Percentiles rank a stretch among this genome's conserved stretches.
Evolutionary conservation across 495 filamentous ascomycete species (phyloP).

Genomic region (Recurvomyces mirabilis): DNA sequence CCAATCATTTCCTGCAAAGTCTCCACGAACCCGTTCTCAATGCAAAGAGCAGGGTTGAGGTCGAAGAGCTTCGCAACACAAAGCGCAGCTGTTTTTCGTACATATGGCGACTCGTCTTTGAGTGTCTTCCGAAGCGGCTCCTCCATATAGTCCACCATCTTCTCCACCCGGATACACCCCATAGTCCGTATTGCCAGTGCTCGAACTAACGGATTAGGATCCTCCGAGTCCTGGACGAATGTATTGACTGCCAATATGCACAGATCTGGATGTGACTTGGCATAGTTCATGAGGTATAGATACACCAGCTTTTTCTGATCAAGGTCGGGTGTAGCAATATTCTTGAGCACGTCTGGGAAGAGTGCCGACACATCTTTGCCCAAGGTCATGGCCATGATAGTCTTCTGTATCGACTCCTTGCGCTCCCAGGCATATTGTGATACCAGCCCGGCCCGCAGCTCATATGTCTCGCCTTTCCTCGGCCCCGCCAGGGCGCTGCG

Average conservation of each 20-base stretch:
- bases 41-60: slow-evolving; percentile 76
- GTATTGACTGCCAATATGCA: slow-evolving; percentile 99
- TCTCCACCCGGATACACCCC: slow-evolving; percentile 97
- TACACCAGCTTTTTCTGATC: slow-evolving; percentile 99
- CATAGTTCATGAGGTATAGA: slow-evolving; percentile 99
- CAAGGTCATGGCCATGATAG: slow-evolving; percentile 98
- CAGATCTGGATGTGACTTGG: slow-evolving; percentile 96
- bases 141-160: slow-evolving; percentile 99
- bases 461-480: slow-evolving; percentile 95
- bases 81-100: slow-evolving; percentile 94
- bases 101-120: slow-evolving; percentile 94
- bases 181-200: slow-evolving; percentile 97
- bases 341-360: slow-evolving; percentile 97
- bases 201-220: slow-evolving; percentile 91
- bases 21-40: slow-evolving; percentile 94
- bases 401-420: slow-evolving; percentile 98
- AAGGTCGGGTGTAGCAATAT: slow-evolving; percentile 87
- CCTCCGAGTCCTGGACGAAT: slow-evolving; percentile 97
- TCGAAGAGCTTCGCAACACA: slow-evolving; percentile 98
- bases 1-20: slow-evolving; percentile 94
- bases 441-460: slow-evolving; percentile 91
- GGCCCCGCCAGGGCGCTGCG: slow-evolving; percentile 84
- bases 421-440: slow-evolving; percentile 98
- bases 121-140: slow-evolving; percentile 94
- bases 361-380: slow-evolving; percentile 97